These are phyloP conservation scores for Orbilia brochopaga DNA, from an alignment of 2,329 filamentous ascomycete species.

Conservation along the genomic window DNA sequence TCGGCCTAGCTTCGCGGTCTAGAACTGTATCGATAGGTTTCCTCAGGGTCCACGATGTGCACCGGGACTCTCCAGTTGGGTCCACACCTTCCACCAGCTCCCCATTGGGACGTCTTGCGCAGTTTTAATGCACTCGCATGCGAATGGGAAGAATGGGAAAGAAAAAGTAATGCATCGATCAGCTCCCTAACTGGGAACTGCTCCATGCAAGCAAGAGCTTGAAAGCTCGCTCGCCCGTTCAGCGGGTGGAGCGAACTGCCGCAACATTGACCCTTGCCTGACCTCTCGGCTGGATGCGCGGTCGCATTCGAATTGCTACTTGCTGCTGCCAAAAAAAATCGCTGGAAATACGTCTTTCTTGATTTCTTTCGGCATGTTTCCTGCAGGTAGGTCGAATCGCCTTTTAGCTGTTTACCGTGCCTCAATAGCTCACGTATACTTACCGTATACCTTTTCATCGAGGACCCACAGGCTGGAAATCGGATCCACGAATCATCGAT, in stretches of 20 bases:
- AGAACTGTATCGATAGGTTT: conserved; percentile 25
- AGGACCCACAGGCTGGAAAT: conserved; percentile 44
- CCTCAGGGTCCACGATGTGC: conserved; percentile 32
- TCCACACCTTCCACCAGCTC: conserved; percentile 36
- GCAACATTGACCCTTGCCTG: too few species aligned
- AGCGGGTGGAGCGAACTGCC: not conserved
- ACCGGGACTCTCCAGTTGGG: conserved; percentile 37
- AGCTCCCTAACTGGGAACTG: conserved; percentile 34
- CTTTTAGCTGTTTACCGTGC: conserved; percentile 14
- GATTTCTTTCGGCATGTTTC: too few species aligned
- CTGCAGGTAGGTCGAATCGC: too few species aligned
- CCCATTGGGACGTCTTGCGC: conserved; percentile 26
- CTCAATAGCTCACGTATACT: conserved; percentile 24
- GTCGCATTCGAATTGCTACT: too few species aligned
- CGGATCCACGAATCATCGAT: conserved; percentile 45
- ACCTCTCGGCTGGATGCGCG: too few species aligned
- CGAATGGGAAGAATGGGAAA: too few species aligned
- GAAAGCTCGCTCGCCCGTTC: not conserved
- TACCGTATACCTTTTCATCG: conserved; percentile 5
- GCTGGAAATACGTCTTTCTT: too few species aligned
- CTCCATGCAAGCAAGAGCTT: conserved; percentile 13
- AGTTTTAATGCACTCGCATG: conserved; percentile 46
- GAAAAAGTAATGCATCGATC: conserved; percentile 16
- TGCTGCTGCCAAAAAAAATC: too few species aligned
- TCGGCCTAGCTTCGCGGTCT: conserved; percentile 26